These are phyloP conservation scores for Ceratobasidium sp. DNA, from an alignment of 1,284 basidiomycete genomes.

Conservation along the genomic window DNA sequence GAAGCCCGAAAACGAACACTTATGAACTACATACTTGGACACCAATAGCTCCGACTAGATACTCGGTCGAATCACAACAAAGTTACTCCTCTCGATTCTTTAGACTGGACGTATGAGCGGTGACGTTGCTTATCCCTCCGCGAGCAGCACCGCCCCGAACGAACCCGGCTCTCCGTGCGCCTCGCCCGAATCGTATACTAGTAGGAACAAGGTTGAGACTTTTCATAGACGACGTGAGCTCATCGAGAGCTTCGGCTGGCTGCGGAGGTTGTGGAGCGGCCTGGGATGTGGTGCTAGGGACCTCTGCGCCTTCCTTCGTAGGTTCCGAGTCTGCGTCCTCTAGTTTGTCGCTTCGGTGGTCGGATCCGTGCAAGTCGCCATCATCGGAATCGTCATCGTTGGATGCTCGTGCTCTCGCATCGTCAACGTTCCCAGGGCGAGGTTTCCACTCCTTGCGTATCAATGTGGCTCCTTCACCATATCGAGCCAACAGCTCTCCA, in stretches of 20 bases:
- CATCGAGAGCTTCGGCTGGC: slow-evolving; percentile 56
- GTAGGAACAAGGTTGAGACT: slow-evolving; percentile 75
- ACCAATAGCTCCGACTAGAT: background rate
- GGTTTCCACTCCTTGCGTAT: slow-evolving; percentile 74
- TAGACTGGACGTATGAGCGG: background rate
- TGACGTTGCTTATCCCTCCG: slow-evolving; percentile 34
- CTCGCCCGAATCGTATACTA: slow-evolving; percentile 75
- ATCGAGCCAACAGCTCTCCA: slow-evolving; percentile 74
- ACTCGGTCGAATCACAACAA: background rate
- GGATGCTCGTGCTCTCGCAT: slow-evolving; percentile 55
- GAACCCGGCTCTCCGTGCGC: slow-evolving; percentile 55
- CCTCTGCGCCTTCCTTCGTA: no score
- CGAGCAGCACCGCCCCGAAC: slow-evolving; percentile 31
- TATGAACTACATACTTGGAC: slow-evolving; percentile 28
- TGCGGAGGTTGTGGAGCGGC: slow-evolving; percentile 33
- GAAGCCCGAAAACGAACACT: background rate
- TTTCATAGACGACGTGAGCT: slow-evolving; percentile 62
- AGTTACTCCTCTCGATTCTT: slow-evolving; percentile 2
- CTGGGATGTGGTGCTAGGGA: no score
- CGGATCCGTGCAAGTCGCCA: slow-evolving; percentile 54
- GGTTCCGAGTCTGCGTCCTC: slow-evolving; percentile 15
- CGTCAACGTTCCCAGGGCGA: slow-evolving; percentile 33
- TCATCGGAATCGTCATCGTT: slow-evolving; percentile 30
- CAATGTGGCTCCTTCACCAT: slow-evolving; percentile 83
- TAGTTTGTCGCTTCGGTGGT: slow-evolving; percentile 45